Evolutionary conservation across 192 early-diverging fungal genomes (phyloP).

Genomic region (Backusella circina): DNA sequence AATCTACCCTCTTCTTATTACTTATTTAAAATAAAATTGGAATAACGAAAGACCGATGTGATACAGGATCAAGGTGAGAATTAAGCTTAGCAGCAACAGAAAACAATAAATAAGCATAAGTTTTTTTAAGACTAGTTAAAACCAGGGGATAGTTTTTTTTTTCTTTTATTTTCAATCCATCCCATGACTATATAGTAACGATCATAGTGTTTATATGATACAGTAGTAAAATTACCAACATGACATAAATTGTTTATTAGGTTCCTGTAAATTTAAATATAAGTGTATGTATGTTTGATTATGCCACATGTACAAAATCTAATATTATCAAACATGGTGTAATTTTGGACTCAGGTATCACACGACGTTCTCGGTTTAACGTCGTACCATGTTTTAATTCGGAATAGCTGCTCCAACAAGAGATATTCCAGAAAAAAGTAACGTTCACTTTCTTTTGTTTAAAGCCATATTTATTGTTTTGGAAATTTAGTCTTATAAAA

Average conservation of each 20-base stretch:
- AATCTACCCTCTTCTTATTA: neutral
- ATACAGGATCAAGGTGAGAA: neutral
- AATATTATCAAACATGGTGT: constrained; percentile 1
- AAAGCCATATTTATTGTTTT: neutral
- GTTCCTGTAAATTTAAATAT: neutral
- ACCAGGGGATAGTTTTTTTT: neutral
- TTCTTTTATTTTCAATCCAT: neutral
- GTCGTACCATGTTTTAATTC: neutral
- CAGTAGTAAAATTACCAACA: neutral
- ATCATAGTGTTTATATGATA: neutral
- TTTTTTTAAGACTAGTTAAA: neutral
- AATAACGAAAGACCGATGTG: neutral
- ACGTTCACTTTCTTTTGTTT: neutral
- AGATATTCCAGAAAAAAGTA: constrained; percentile 3
- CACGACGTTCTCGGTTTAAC: neutral
- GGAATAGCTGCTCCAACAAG: neutral
- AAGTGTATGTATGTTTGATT: neutral
- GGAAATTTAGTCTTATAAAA: neutral
- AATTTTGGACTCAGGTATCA: constrained; percentile 9
- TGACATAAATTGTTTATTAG: neutral
- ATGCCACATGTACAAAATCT: constrained; percentile 8
- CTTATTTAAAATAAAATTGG: neutral
- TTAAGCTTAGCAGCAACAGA: neutral
- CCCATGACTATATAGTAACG: neutral
- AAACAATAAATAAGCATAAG: neutral